phyloP scores from a whole-genome alignment of 306 rosid species.

The Sesbania bispinosa region DNA sequence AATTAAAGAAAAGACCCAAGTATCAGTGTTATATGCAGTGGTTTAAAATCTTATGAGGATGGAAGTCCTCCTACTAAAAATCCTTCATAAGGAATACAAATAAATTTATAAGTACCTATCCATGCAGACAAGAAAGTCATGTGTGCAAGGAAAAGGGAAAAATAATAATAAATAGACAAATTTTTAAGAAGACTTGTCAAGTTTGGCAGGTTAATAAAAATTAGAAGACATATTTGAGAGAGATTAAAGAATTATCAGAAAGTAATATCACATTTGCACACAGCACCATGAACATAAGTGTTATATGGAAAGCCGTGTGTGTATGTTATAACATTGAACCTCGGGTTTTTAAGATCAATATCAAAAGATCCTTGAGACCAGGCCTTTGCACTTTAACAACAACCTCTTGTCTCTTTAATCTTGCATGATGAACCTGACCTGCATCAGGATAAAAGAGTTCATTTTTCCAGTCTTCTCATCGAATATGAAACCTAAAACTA shows the following conservation, averaged over 20 bases:
- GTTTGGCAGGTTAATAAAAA: constrained; percentile 6
- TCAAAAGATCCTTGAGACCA: constrained; percentile 94
- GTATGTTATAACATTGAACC: constrained; percentile 59
- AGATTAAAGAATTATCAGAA: not conserved
- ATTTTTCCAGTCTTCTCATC: constrained; percentile 17
- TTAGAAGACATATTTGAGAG: not conserved
- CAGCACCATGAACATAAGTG: not conserved
- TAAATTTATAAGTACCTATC: not conserved
- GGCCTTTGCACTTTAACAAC: constrained; percentile 99
- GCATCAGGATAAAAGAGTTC: constrained; percentile 25
- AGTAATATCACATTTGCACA: constrained; percentile 9
- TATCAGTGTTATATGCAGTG: not conserved
- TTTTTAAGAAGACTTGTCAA: not conserved
- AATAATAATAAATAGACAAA: not conserved
- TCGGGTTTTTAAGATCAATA: constrained; percentile 93
- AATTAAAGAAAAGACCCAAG: constrained; percentile 12
- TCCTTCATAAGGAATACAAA: constrained; percentile 13
- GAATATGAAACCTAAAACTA: not conserved
- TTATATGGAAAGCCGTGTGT: constrained; percentile 20
- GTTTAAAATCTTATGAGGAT: not conserved
- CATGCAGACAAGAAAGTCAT: not conserved
- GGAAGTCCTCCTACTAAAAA: not conserved
- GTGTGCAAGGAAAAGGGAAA: not conserved
- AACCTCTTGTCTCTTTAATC: constrained; percentile 77
- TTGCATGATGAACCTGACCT: constrained; percentile 99